phyloP scores from a whole-genome alignment of 2,329 filamentous ascomycete species.

The Pseudogymnoascus sp. region DNA sequence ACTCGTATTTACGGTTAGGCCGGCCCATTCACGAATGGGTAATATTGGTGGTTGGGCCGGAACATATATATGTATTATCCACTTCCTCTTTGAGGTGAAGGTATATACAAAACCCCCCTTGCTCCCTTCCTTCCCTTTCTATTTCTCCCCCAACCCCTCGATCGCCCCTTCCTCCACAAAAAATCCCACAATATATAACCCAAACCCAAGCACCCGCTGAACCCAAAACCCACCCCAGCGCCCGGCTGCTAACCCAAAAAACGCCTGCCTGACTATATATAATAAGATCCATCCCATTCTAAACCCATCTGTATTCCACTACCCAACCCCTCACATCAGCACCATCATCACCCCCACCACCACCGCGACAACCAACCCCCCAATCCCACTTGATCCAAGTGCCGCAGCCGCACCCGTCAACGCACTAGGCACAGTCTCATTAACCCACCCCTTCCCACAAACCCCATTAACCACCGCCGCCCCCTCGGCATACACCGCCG shows the following conservation, averaged over 20 bases:
- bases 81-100: not conserved
- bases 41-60: too few relatives aligned
- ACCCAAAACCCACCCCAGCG: not conserved
- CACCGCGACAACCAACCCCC: not conserved
- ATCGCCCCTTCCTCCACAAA: too few relatives aligned
- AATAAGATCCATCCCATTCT: not conserved
- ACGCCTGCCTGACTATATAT: not conserved
- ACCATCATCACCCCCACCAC: not conserved
- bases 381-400: not conserved
- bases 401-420: not conserved
- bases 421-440: constrained; percentile 40
- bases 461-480: constrained; percentile 64
- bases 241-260: not conserved
- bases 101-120: not conserved
- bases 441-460: constrained; percentile 51
- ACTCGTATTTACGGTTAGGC: too few relatives aligned
- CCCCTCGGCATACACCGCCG: constrained; percentile 58
- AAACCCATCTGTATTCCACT: not conserved
- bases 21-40: too few relatives aligned
- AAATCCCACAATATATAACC: too few relatives aligned
- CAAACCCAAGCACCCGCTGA: not conserved
- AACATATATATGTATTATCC: not conserved
- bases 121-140: not conserved
- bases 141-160: not conserved
- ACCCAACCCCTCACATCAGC: not conserved